Base-by-base conservation (phyloP, 352 stramenopile species). In the Phytophthora tubulina region DNA sequence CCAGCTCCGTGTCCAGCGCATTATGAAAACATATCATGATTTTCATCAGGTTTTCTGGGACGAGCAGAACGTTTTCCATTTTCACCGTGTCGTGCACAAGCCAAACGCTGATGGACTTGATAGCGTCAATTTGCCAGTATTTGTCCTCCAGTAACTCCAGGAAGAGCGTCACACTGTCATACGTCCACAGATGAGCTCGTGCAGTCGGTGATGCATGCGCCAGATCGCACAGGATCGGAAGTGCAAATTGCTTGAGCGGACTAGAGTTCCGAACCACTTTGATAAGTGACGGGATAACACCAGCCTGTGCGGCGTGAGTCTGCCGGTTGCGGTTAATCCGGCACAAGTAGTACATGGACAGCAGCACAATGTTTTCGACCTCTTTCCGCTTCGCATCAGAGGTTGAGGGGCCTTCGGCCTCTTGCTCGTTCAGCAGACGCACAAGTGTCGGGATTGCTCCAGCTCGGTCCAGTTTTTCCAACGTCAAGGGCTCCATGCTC, bases 311-410 rank as follows among this genome's bases (percentile, higher is more conserved):
- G 6, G 95, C 95, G 53, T 94, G 85, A 3, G 88, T 97, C 44
- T 98, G 93, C 0, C 94, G 87, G n/a, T 89, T 95, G 6, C 90
- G 78, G 65, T 97, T 97, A 65, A 98, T 96, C 13, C 92, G 88
- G 64, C 94, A 98, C 13, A 98, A 73, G 64, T 98, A 98, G 58
- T 96, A 98, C 82, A 98, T 97, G 3, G 89, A 86, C 67, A 95
- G 93, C 6, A 98, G 79, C 39, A 97, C 86, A 57, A 98, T 89
- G 49, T 97, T 97, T 63, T 98, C 91, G 2, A 97, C 73, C 56
- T 98, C 92, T 63, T 97, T 88, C 27, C 75, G 79, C 67, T 84
- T 92, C 38, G 53, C 74, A 45, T 67, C 73, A 2, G 73, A 82
- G 15, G 73, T 72, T 5, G 56, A 72, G 2, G 74, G 56, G 7